Evolutionary conservation across 2,329 filamentous ascomycete genomes (phyloP).

Genomic region (Verticillium dahliae): DNA sequence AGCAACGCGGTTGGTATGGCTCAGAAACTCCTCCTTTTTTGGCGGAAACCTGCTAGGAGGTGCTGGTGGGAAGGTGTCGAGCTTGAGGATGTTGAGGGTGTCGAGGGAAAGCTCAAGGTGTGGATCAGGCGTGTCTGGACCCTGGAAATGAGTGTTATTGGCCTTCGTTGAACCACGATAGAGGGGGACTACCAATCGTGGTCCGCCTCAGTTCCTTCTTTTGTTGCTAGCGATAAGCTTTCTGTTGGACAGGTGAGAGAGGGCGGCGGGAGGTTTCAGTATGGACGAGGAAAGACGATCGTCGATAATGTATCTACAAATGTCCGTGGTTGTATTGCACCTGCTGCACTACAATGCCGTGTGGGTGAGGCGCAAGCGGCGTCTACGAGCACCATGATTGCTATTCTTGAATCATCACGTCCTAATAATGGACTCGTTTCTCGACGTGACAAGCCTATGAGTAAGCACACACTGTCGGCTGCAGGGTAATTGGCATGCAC

Average conservation of each 20-base stretch:
- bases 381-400: too few species aligned
- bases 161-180: conserved; percentile 50
- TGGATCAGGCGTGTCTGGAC: conserved; percentile 99
- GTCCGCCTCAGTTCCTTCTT: not conserved
- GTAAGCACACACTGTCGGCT: too few species aligned
- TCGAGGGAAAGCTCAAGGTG: conserved; percentile 88
- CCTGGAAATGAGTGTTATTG: conserved; percentile 94
- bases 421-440: too few species aligned
- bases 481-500: too few species aligned
- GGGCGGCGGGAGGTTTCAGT: too few species aligned
- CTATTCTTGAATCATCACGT: too few species aligned
- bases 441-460: too few species aligned
- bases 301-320: too few species aligned
- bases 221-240: not conserved
- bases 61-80: conserved; percentile 99
- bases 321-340: too few species aligned
- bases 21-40: conserved; percentile 94
- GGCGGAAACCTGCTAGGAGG: conserved; percentile 90
- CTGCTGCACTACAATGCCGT: too few species aligned
- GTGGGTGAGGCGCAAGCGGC: too few species aligned
- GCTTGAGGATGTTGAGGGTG: conserved; percentile 79
- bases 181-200: not conserved
- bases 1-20: conserved; percentile 91
- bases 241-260: not conserved
- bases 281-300: too few species aligned